Conservation (phyloP, 2,329 filamentous ascomycete species). For the Cercospora sp. region DNA sequence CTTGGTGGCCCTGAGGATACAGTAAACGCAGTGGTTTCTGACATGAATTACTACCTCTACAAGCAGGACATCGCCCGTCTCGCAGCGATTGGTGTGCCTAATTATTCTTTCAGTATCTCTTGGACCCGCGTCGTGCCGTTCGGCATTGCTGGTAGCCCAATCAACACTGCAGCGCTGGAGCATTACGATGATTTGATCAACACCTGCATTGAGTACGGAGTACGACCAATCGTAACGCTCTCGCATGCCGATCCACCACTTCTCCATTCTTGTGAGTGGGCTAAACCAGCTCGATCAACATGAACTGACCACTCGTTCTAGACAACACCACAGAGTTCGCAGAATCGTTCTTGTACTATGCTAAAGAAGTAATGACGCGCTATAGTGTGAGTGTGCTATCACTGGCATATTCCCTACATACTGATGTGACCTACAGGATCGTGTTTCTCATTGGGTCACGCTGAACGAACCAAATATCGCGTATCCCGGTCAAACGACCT, state of each 20-base stretch:
- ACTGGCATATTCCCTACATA: background rate
- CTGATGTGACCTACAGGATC: background rate
- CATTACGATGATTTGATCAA: conserved; percentile 54
- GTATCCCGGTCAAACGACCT: conserved; percentile 17
- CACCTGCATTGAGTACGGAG: conserved; percentile 44
- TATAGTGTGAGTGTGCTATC: conserved; percentile 41
- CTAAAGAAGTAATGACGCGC: conserved; percentile 41
- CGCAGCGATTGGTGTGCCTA: conserved; percentile 42
- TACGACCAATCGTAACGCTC: conserved; percentile 49
- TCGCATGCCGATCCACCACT: conserved; percentile 46
- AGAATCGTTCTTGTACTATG: conserved; percentile 45
- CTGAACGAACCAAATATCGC: conserved; percentile 43
- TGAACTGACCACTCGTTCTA: background rate
- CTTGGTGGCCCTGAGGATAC: conserved; percentile 33
- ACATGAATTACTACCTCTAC: conserved; percentile 25
- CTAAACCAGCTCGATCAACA: background rate
- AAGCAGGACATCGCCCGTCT: conserved; percentile 37
- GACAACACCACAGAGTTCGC: conserved; percentile 34
- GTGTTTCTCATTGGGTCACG: conserved; percentile 42
- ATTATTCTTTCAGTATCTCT: conserved; percentile 48
- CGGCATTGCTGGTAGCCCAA: conserved; percentile 45
- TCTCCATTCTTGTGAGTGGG: conserved; percentile 33
- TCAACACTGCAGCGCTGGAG: conserved; percentile 49
- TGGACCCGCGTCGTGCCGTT: conserved; percentile 55
- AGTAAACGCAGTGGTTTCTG: conserved; percentile 30